phyloP scores from a whole-genome alignment of 2,329 filamentous ascomycete species.

The Teratosphaeria gauchensis region DNA sequence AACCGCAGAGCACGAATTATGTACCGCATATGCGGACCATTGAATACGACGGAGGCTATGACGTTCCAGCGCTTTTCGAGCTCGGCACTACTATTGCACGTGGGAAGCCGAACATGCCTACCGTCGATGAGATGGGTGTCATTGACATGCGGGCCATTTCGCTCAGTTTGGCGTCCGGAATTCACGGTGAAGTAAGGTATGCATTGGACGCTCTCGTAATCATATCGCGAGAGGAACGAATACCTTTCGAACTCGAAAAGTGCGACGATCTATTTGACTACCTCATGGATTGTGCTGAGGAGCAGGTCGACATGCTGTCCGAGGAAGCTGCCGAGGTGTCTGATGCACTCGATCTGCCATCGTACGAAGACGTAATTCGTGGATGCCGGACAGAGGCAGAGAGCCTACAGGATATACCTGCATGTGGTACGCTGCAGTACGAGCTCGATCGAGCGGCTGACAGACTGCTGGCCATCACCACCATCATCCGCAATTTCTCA shows the following conservation, averaged over 20 bases:
- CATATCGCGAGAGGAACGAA: slow-evolving; percentile 55
- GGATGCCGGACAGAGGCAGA: slow-evolving; percentile 55
- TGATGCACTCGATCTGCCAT: slow-evolving; percentile 69
- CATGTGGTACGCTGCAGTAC: slow-evolving; percentile 68
- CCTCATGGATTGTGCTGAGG: slow-evolving; percentile 81
- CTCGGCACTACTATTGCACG: slow-evolving; percentile 58
- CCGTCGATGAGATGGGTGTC: slow-evolving; percentile 67
- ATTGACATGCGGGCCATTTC: slow-evolving; percentile 87
- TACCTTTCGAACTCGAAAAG: slow-evolving; percentile 58
- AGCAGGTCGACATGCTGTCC: slow-evolving; percentile 73
- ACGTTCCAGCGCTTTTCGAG: slow-evolving; percentile 54
- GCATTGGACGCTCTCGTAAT: slow-evolving; percentile 75
- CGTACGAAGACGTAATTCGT: slow-evolving; percentile 81
- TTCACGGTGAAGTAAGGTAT: slow-evolving; percentile 79
- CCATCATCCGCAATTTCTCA: slow-evolving; percentile 84
- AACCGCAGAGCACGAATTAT: slow-evolving; percentile 24
- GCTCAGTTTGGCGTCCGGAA: slow-evolving; percentile 79
- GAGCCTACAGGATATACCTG: slow-evolving; percentile 59
- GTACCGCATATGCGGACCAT: slow-evolving; percentile 15
- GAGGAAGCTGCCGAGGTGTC: slow-evolving; percentile 79
- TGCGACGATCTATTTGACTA: slow-evolving; percentile 86
- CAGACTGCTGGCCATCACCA: slow-evolving; percentile 79
- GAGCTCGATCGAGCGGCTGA: slow-evolving; percentile 81
- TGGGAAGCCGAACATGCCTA: slow-evolving; percentile 65
- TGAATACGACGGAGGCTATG: slow-evolving; percentile 54